Evolutionary conservation across 257 asterid species (phyloP).

Genomic region (Hygrophila difformis): DNA sequence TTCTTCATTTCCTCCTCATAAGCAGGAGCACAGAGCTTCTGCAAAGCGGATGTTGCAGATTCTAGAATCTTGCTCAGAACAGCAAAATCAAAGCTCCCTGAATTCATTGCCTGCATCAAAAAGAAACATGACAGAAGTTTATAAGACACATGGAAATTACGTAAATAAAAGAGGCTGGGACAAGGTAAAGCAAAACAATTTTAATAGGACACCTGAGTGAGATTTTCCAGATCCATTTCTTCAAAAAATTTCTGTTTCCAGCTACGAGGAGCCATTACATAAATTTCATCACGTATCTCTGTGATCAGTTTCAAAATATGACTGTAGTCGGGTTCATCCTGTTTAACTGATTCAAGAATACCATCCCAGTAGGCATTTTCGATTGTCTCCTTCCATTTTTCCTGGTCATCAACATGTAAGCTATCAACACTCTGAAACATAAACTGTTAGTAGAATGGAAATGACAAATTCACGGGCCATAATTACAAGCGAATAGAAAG

Average conservation of each 20-base stretch:
- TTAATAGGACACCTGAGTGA: conserved; percentile 55
- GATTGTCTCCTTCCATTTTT: conserved; percentile 57
- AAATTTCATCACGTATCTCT: conserved; percentile 81
- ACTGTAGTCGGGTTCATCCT: conserved; percentile 51
- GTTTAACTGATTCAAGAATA: conserved; percentile 60
- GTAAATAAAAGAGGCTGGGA: background rate
- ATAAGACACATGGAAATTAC: background rate
- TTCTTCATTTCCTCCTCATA: conserved; percentile 52
- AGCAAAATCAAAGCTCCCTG: conserved; percentile 53
- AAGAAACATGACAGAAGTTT: background rate
- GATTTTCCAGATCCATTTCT: conserved; percentile 65
- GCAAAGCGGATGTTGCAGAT: conserved; percentile 51
- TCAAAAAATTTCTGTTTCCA: conserved; percentile 77
- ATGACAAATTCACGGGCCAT: conserved; percentile 34
- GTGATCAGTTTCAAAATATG: conserved; percentile 61
- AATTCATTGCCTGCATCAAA: conserved; percentile 43
- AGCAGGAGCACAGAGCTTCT: conserved; percentile 85
- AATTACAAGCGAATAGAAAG: no score
- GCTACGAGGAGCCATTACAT: conserved; percentile 68
- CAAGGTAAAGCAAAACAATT: conserved; percentile 5
- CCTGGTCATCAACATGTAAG: conserved; percentile 37
- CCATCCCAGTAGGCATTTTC: conserved; percentile 96
- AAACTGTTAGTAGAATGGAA: background rate
- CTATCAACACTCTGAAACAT: background rate
- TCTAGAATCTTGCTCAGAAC: conserved; percentile 72